A percentile compares a stretch with the other conserved stretches of the same genome.
phyloP scores from a whole-genome alignment of 2,329 filamentous ascomycete species.

The Saccharata proteae region DNA sequence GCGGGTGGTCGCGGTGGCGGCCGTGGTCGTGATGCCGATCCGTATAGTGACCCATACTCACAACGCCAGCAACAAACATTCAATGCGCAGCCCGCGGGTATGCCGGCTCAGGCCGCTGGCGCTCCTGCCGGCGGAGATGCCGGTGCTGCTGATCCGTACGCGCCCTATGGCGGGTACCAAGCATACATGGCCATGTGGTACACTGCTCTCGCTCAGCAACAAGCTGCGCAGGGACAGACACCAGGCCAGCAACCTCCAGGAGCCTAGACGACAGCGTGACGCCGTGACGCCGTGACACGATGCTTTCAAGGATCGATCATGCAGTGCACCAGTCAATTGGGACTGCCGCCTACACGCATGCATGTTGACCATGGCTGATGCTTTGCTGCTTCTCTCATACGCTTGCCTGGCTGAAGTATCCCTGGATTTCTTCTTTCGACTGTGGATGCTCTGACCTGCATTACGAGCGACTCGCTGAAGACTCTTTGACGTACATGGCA shows the following conservation, averaged over 20 bases:
- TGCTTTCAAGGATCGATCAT: slow-evolving; percentile 20
- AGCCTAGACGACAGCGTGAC: slow-evolving; percentile 17
- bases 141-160: slow-evolving; percentile 47
- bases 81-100: slow-evolving; percentile 22
- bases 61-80: slow-evolving; percentile 30
- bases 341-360: slow-evolving; percentile 26
- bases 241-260: slow-evolving; percentile 19
- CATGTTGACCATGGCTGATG: slow-evolving; percentile 17
- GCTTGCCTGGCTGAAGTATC: slow-evolving; percentile 7
- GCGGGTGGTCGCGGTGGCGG: slow-evolving; percentile 24
- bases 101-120: slow-evolving; percentile 21
- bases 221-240: slow-evolving; percentile 15
- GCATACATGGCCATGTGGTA: slow-evolving; percentile 74
- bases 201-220: slow-evolving; percentile 50
- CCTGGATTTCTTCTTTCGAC: slow-evolving; percentile 5
- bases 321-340: slow-evolving; percentile 12
- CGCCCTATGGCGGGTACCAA: slow-evolving; percentile 71
- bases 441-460: slow-evolving; percentile 7
- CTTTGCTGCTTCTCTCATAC: slow-evolving; percentile 9
- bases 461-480: slow-evolving; percentile 2
- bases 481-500: slow-evolving; percentile 2
- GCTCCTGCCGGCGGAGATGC: slow-evolving; percentile 47
- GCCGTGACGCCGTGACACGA: slow-evolving; percentile 20
- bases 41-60: slow-evolving; percentile 34
- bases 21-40: slow-evolving; percentile 26